Evolutionary conservation across 2,329 filamentous ascomycete species (phyloP).

Genomic region (Trichocomaceae sp.): DNA sequence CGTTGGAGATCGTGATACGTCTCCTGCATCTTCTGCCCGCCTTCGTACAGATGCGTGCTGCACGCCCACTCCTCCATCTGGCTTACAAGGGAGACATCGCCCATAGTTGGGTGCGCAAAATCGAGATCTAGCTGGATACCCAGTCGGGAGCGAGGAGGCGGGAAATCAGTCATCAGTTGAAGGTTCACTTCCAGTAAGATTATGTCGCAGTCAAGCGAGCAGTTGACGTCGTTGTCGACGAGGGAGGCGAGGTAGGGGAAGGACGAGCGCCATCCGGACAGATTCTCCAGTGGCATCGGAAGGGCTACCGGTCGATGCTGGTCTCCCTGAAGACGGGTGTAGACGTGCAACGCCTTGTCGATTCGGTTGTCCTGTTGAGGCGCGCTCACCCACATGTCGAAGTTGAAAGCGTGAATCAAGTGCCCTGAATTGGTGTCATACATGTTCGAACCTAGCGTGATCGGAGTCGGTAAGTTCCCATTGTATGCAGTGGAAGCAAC

Average conservation of each 20-base stretch:
- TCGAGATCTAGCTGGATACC: constrained; percentile 40
- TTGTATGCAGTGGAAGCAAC: constrained; percentile 28
- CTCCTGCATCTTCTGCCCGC: constrained; percentile 26
- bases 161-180: constrained; percentile 39
- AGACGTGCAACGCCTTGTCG: constrained; percentile 38
- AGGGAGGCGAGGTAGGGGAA: constrained; percentile 37
- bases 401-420: constrained; percentile 32
- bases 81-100: constrained; percentile 26
- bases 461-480: constrained; percentile 29
- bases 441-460: constrained; percentile 28
- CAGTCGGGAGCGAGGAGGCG: constrained; percentile 34
- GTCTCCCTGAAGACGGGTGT: constrained; percentile 38
- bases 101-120: constrained; percentile 29
- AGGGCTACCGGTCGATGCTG: constrained; percentile 28
- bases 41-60: constrained; percentile 37
- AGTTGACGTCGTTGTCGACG: constrained; percentile 28
- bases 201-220: constrained; percentile 35
- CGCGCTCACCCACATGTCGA: constrained; percentile 42
- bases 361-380: constrained; percentile 30
- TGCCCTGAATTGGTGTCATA: constrained; percentile 25
- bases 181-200: constrained; percentile 40
- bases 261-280: constrained; percentile 34
- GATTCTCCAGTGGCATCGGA: constrained; percentile 34
- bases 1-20: constrained; percentile 29
- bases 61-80: constrained; percentile 40